A percentile compares a stretch with the other conserved stretches of the same genome.
These are phyloP conservation scores for Alternaria rosae DNA, from an alignment of 2,329 filamentous ascomycete species.

Conservation along the genomic window DNA sequence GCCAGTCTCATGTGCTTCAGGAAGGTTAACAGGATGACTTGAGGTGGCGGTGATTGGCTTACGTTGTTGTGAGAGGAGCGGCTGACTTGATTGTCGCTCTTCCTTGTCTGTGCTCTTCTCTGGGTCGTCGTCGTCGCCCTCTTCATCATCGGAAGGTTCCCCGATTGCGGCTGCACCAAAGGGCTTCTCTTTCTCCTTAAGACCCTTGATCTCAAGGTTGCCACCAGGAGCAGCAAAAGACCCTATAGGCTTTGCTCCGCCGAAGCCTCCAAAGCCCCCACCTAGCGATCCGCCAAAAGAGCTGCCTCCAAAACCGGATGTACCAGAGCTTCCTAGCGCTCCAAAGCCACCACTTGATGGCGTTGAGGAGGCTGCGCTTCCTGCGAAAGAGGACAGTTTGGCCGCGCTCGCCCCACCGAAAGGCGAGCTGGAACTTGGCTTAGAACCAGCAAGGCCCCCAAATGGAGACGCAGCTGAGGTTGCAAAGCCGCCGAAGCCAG, in stretches of 20 bases:
- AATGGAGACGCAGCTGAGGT: conserved; percentile 49
- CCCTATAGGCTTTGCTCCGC: conserved; percentile 55
- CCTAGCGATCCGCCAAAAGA: conserved; percentile 54
- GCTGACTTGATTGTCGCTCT: conserved; percentile 36
- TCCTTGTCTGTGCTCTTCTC: conserved; percentile 43
- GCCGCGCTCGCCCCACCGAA: conserved; percentile 45
- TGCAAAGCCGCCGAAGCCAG: conserved; percentile 55
- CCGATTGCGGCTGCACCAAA: conserved; percentile 77
- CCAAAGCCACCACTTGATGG: conserved; percentile 41
- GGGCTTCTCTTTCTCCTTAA: conserved; percentile 69
- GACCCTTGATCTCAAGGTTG: conserved; percentile 55
- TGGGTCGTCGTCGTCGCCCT: conserved; percentile 54
- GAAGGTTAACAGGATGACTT: conserved; percentile 20
- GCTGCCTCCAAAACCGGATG: conserved; percentile 45
- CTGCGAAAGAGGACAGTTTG: conserved; percentile 41
- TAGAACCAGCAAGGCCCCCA: conserved; percentile 30
- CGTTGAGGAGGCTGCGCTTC: conserved; percentile 23
- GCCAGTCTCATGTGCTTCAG: conserved; percentile 75
- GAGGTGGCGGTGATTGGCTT: conserved; percentile 41
- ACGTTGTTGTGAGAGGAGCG: conserved; percentile 70
- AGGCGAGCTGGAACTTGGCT: conserved; percentile 35
- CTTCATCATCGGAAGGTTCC: conserved; percentile 62
- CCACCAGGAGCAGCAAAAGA: conserved; percentile 72
- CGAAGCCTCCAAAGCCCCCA: conserved; percentile 40
- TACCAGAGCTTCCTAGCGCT: conserved; percentile 40